Base-by-base conservation (phyloP, 1,284 basidiomycete genomes). In the Ganoderma sinense region DNA sequence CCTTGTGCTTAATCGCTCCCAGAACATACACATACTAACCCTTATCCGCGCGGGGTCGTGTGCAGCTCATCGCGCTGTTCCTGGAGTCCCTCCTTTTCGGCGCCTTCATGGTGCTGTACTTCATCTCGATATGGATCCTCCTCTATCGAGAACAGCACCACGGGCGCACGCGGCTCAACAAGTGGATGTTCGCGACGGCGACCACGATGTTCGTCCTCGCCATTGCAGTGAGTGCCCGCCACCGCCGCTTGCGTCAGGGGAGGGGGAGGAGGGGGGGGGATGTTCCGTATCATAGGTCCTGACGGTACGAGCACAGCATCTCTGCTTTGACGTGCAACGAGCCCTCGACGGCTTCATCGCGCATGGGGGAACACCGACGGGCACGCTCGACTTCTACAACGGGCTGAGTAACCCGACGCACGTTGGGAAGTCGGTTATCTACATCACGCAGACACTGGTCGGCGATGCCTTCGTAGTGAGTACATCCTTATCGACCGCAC, bases 101-200 rank as follows among this genome's bases (percentile, higher is more conserved):
- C 31, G 66, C 64, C 5, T 73, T 73, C 23, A 23, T 62, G 29
- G 65, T 73, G 43, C 65, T 73, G 13, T 73, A 66, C 65, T 51
- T 41, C 45, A 73, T 73, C 23, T 67, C 71, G 29, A 63, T 73
- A 67, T 73, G 71, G 71, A 70, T 73, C 53, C 65, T 73, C 2
- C 13, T 68, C 39, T 68, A 66, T 14, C 48, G 69, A 16, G 63
- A 67, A 23, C 53, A 65, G 3, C 67, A 58, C 4, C 62, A 43
- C 7, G 51, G 67, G 7, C 65, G 63, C 11, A 56, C 66, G 11
- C 61, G 18, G 40, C 13, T 68, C 31, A 45, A 58, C 33, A 56
- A 66, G 29, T 68, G 65, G 69, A 66, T 73, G 65, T 62, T 73
- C 41, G 71, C 65, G 26, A 71, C 67, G 14, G 66, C 61, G 16